A percentile compares a stretch with the other conserved stretches of the same genome.
Evolutionary conservation across 441 rosid genomes (phyloP).

Genomic region (Jatropha podagrica): DNA sequence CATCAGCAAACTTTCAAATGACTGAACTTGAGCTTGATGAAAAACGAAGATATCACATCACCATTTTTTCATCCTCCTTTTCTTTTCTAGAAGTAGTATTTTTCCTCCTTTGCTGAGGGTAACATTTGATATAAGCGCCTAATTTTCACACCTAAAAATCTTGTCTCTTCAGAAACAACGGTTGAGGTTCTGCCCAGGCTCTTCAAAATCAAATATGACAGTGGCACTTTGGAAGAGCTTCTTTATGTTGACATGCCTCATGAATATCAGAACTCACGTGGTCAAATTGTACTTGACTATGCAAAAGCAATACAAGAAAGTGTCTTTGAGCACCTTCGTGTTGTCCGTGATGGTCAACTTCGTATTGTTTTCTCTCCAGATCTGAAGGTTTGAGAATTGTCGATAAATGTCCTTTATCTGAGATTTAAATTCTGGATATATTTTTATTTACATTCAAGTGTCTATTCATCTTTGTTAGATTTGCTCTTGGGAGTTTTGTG

Average conservation of each 20-base stretch:
- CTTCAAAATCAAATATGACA: conserved; percentile 89
- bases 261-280: conserved; percentile 77
- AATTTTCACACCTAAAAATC: neutral
- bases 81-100: no score
- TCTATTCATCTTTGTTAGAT: conserved; percentile 34
- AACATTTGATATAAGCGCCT: conserved; percentile 3
- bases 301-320: conserved; percentile 97
- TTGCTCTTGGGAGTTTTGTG: conserved; percentile 63
- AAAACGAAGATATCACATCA: neutral
- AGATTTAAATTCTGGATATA: neutral
- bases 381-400: conserved; percentile 55
- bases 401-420: neutral
- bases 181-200: conserved; percentile 94
- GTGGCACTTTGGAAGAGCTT: conserved; percentile 95
- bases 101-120: neutral
- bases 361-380: conserved; percentile 89
- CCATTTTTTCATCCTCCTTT: neutral
- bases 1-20: neutral
- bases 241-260: conserved; percentile 93
- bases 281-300: conserved; percentile 89
- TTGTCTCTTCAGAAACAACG: conserved; percentile 63
- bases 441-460: neutral
- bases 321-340: conserved; percentile 92
- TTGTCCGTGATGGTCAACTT: conserved; percentile 93
- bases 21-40: neutral